A percentile compares a stretch with the other conserved stretches of the same genome.
phyloP scores from a whole-genome alignment of 2,329 filamentous ascomycete species.

The Colletotrichum eleusines region DNA sequence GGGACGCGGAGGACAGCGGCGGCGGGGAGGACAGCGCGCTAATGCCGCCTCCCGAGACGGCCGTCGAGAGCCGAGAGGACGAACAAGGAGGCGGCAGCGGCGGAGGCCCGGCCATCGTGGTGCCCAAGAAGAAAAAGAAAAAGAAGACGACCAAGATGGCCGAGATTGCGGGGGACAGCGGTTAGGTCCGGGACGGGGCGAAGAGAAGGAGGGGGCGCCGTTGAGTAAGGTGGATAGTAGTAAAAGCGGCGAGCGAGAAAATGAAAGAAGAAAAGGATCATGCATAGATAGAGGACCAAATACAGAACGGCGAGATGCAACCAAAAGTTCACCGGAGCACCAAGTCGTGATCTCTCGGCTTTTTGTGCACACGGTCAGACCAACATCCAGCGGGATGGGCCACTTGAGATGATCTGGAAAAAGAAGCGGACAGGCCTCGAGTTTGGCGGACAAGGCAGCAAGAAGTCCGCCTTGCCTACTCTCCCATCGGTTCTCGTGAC shows the following conservation, averaged over 20 bases:
- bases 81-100: background rate
- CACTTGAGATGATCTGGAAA: too few relatives aligned
- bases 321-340: background rate
- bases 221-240: background rate
- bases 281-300: background rate
- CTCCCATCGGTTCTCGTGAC: background rate
- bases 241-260: background rate
- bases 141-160: conserved; percentile 47
- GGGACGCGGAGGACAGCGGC: conserved; percentile 28
- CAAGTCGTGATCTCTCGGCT: background rate
- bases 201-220: too few relatives aligned
- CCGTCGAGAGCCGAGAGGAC: background rate
- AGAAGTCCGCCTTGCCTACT: background rate
- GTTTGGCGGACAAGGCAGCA: background rate
- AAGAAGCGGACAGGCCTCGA: background rate
- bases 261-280: background rate
- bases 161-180: conserved; percentile 32
- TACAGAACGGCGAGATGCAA: background rate
- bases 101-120: conserved; percentile 43
- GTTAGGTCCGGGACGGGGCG: background rate
- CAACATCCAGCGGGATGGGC: background rate
- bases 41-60: conserved; percentile 9
- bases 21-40: conserved; percentile 19
- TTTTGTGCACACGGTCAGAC: background rate
- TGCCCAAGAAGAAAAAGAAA: conserved; percentile 58